Evolutionary conservation across 495 filamentous ascomycete species (phyloP), one percentile per base, ranked within the genome.

Genomic region (Pseudoneurospora amorphoporcata): DNA sequence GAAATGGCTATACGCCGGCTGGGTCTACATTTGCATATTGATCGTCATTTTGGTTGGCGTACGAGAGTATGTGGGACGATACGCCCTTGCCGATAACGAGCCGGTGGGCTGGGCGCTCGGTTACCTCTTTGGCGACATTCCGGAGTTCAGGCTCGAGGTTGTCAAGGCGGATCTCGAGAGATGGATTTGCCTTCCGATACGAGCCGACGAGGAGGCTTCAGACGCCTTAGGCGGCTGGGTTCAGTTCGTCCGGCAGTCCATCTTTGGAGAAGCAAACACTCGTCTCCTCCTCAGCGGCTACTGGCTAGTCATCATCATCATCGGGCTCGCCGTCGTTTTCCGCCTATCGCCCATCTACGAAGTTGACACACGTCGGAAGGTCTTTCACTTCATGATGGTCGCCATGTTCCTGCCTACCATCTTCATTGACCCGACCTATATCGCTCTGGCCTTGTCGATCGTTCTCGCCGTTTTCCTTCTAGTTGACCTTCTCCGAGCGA

Each of bases 371-470:
- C 88, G 95, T n/a, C 89, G 95, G 43, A 99, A 99, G 81, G 92
- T 99, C 10, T 99, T 99, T 81, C 95, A 99, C 80, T 95, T 95
- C 74, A 97, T 94, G 89, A 97, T 98, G 89, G 94, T 98, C 42
- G 87, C 89, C 53, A 97, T 99, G 92, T 91, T 99, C 73, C 86
- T 98, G 3, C 93, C 95, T 12, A 88, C 92, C 2, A 90, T 90
- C 3, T 96, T 90, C 77, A 80, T 98, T 73, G 96, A 98, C 79
- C 96, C 95, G 8, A 80, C 88, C 19, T 98, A 94, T 78, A 88
- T 89, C 65, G 88, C 92, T 1, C 86, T 99, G 8, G 92, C 93
- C 2, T 82, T 98, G 61, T 84, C 84, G 1, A 81, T 97, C 37
- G 87, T 92, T 17, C 86, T 98, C 39, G 87, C 90, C 14, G 83